Base-by-base conservation (phyloP, 331 rosid species). In the Quercus tomentella region DNA sequence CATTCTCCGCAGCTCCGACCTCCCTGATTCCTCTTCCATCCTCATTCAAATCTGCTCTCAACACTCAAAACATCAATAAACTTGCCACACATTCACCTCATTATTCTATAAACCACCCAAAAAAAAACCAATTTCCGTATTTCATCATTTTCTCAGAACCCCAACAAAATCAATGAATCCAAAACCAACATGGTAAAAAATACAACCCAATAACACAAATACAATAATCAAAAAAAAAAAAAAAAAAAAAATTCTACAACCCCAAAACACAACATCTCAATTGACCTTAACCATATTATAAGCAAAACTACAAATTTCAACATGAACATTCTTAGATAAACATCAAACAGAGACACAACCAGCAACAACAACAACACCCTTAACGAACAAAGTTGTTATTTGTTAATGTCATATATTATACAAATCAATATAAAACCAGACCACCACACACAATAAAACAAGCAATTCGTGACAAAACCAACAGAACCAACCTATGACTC, bases 1-100 rank as follows among this genome's bases (percentile, higher is more conserved):
- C 80, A 77, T 76, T 78, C 82, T 88, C 49, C 87, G 41, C 51
- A 74, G 11, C 51, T 85, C 92, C 10, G 57, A 81, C 73, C 87
- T 87, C 77, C 83, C 86, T 2, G 70, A 55, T 58, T 55, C 58
- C 80, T 81, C 94, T 56, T 88, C 89, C 90, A 89, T 90, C 21
- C 76, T 74, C 79, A 43, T 1, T 51, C 18, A 20, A 68, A 66
- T 20, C 79, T 84, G 65, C 63, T 65, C 77, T 56, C 21, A 57
- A 57, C 23, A 79, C 73, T 74, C 61, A 60, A 54, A 30, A 66
- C 54, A 68, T 81, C 49, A 61, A 63, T 78, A 56, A 60, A 37
- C 56, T 52, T 45, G 11, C 26, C 55, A 18, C 49, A 49, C 74
- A 63, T 26, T 52, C 78, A 45, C 26, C 54, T 49, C 15, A 63